Conservation (phyloP, 768 basidiomycete species). For the Agaricus subrufescens region DNA sequence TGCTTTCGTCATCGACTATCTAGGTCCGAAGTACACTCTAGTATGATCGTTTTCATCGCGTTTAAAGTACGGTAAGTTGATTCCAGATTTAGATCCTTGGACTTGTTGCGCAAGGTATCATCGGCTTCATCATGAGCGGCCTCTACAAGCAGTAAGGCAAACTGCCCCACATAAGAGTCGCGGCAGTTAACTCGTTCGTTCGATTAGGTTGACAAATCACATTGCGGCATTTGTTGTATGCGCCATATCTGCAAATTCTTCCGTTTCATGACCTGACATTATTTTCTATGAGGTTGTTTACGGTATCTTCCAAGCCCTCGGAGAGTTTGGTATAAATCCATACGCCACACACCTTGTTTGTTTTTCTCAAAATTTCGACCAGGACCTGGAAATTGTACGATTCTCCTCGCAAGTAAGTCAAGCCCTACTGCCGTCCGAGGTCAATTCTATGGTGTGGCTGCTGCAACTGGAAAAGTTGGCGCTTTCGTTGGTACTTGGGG, state of each 20-base stretch:
- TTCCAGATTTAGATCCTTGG: constrained; percentile 49
- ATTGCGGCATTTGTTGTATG: constrained; percentile 73
- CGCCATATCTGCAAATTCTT: background rate
- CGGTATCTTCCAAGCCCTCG: constrained; percentile 86
- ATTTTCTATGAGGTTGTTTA: constrained; percentile 58
- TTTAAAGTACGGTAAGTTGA: background rate
- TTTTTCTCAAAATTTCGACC: background rate
- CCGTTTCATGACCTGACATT: background rate
- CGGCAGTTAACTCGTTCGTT: background rate
- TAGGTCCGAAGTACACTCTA: constrained; percentile 77
- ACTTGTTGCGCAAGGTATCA: constrained; percentile 59
- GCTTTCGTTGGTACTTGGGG: constrained; percentile 83
- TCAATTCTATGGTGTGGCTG: constrained; percentile 82
- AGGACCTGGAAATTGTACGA: constrained; percentile 84
- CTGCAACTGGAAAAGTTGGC: constrained; percentile 82
- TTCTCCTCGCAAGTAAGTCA: constrained; percentile 79
- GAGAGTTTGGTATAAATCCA: constrained; percentile 61
- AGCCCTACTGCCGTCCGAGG: constrained; percentile 85
- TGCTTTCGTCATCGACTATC: constrained; percentile 69
- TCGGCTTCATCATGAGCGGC: constrained; percentile 91
- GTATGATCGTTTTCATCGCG: constrained; percentile 25
- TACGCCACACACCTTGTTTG: background rate
- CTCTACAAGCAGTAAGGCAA: constrained; percentile 48
- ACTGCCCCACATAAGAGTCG: background rate
- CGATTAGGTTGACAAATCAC: constrained; percentile 49